A percentile compares a stretch with the other conserved stretches of the same genome.
Conservation (phyloP, 805 yeast species). For the Yamadazyma laniorum region DNA sequence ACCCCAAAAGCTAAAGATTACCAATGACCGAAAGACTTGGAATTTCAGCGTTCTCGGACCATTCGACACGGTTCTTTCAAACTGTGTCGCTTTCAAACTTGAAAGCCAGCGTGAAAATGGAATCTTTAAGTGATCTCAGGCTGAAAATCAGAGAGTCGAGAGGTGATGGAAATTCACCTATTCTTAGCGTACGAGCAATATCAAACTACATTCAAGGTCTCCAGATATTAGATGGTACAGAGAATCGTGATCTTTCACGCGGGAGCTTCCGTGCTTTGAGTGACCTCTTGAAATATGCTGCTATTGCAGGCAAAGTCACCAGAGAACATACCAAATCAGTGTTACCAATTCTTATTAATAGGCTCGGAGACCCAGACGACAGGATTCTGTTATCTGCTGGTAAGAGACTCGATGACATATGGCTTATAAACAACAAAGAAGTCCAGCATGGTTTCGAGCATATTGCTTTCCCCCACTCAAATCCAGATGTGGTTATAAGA, state of each 20-base stretch:
- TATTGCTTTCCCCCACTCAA: constrained; percentile 4
- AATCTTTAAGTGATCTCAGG: constrained; percentile 1
- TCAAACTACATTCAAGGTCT: constrained; percentile 7
- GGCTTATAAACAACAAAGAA: constrained; percentile 5
- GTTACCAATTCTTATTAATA: constrained; percentile 6
- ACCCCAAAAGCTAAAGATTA: not conserved
- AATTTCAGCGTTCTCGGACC: not conserved
- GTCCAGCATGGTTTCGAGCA: constrained; percentile 3
- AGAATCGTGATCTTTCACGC: constrained; percentile 1
- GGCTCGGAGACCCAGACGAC: constrained; percentile 5
- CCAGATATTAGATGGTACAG: constrained; percentile 1
- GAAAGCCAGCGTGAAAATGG: not conserved
- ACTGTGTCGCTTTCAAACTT: constrained; percentile 1
- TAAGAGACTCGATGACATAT: constrained; percentile 6
- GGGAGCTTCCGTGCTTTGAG: constrained; percentile 4
- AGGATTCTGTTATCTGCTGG: constrained; percentile 5
- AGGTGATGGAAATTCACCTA: constrained; percentile 1
- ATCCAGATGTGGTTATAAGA: constrained; percentile 4
- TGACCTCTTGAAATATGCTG: constrained; percentile 8
- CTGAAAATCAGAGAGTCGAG: constrained; percentile 2
- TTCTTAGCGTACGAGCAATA: constrained; percentile 2
- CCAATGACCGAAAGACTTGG: not conserved
- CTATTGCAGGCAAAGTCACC: constrained; percentile 5
- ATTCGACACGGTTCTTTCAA: constrained; percentile 4
- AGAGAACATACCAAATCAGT: constrained; percentile 6